Percentiles rank a stretch among this genome's conserved stretches.
These are phyloP conservation scores for Alternaria gaisen DNA, from an alignment of 2,329 filamentous ascomycete genomes.

Conservation along the genomic window DNA sequence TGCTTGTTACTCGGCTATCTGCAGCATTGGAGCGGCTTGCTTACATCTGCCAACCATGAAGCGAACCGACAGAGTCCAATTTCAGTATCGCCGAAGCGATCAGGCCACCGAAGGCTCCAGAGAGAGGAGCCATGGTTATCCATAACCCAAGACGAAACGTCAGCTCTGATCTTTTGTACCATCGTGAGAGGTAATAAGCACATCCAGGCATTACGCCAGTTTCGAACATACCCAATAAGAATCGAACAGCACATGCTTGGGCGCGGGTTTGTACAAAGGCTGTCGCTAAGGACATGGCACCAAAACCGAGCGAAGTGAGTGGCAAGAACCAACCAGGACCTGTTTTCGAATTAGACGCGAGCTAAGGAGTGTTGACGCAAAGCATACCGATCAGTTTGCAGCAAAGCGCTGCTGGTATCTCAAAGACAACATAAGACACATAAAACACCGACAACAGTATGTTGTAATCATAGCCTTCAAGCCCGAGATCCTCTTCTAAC, in stretches of 20 bases:
- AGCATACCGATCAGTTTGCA: constrained; percentile 69
- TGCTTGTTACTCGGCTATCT: not conserved
- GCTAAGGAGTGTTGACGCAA: not conserved
- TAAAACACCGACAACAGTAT: constrained; percentile 72
- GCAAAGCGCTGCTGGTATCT: constrained; percentile 70
- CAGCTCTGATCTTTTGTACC: constrained; percentile 73
- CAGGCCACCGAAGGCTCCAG: constrained; percentile 73
- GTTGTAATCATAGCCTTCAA: constrained; percentile 73
- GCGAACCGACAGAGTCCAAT: constrained; percentile 63
- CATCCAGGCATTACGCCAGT: constrained; percentile 75
- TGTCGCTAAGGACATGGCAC: constrained; percentile 67
- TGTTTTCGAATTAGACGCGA: not conserved
- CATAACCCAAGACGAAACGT: constrained; percentile 71
- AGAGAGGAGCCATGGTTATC: constrained; percentile 72
- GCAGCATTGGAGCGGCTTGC: not conserved
- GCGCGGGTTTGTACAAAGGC: constrained; percentile 67
- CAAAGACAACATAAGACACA: constrained; percentile 74
- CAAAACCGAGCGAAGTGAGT: constrained; percentile 66
- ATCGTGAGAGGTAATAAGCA: constrained; percentile 74
- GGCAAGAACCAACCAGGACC: constrained; percentile 76
- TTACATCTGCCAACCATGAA: constrained; percentile 67
- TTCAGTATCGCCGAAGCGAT: constrained; percentile 67
- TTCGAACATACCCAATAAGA: constrained; percentile 70
- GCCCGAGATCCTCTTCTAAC: constrained; percentile 66
- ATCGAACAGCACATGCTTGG: constrained; percentile 66